These are phyloP conservation scores for Coemansia sp. DNA, from an alignment of 192 early-diverging fungal genomes.

Conservation along the genomic window DNA sequence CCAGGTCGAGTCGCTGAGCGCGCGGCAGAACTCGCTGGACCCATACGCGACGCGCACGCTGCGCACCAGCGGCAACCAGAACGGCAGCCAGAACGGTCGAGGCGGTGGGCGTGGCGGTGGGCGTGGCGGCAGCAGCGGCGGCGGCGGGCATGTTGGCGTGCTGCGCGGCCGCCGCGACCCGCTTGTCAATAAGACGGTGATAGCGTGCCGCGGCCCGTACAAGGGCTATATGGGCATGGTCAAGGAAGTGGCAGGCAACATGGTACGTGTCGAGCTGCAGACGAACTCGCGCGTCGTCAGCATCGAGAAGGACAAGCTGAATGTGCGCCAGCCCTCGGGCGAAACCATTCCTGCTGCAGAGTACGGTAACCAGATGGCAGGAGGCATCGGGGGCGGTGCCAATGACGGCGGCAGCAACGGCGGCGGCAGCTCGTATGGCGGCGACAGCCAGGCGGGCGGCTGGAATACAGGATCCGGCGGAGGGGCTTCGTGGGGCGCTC, in stretches of 20 bases:
- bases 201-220: conserved; percentile 81
- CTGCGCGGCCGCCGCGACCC: conserved; percentile 51
- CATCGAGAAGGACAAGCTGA: conserved; percentile 77
- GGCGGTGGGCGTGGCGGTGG: conserved; percentile 32
- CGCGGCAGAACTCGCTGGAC: conserved; percentile 30
- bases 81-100: conserved; percentile 5
- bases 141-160: conserved; percentile 49
- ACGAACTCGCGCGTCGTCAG: conserved; percentile 79
- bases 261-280: conserved; percentile 88
- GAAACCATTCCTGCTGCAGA: conserved; percentile 56
- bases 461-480: conserved; percentile 6
- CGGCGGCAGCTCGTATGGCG: conserved; percentile 11
- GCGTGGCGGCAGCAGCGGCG: background rate
- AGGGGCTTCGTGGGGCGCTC: conserved; percentile 16
- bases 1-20: conserved; percentile 58
- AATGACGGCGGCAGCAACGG: conserved; percentile 4
- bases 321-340: conserved; percentile 60
- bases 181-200: conserved; percentile 74
- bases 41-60: conserved; percentile 46
- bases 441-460: background rate
- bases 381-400: conserved; percentile 1
- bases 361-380: conserved; percentile 6
- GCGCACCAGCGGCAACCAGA: conserved; percentile 10
- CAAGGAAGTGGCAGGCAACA: conserved; percentile 73
- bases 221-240: conserved; percentile 98